Evolutionary conservation across 2,329 filamentous ascomycete species (phyloP), one percentile per base, ranked within the genome.

Genomic region (Grosmannia clavigera): DNA sequence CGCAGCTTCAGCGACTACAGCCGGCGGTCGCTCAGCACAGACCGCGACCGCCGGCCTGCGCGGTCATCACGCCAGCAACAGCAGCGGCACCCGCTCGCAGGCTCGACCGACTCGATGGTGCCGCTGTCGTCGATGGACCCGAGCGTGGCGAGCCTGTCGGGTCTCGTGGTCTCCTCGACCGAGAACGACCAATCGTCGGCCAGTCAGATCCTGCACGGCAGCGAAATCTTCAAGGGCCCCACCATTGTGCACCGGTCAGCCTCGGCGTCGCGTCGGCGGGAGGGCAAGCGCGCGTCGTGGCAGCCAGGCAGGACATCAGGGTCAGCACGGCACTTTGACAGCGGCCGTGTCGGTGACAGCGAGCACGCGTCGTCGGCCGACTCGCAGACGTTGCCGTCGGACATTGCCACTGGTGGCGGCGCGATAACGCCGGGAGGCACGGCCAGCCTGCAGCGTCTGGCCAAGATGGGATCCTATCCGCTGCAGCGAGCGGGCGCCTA

Each of bases 121-220:
- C 86, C 87, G 40, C 40, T 25, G 66, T 90, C 86, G 48, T 62
- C 63, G 48, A 67, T 86, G 62, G 89, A 87, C 53, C 86, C 84
- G 0, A 90, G 70, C 61, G 69, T 70, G 61, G 68, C 69, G 7
- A 73, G 85, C 67, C 72, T 87, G 60, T 92, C 88, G 1, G 89
- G 84, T 3, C 75, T 86, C 38, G 78, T 86, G 1, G 78, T 84
- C 4, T 88, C 87, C 3, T 85, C 83, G 0, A 82, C 81, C 59
- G 87, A 92, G 2, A 22, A 40, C 51, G 89, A 92, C 61, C 85
- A 87, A 55, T 94, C 92, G 3, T 95, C 92, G 3, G 92, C 89
- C 3, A 97, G 92, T 69, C 91, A 96, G 71, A 96, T 97, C 46
- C 75, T 99, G 10, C 82, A 83, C 58, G 84, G 88, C 40, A 96